These are phyloP conservation scores for Trichosporon sp. DNA, from an alignment of 1,284 basidiomycete species.

Conservation along the genomic window DNA sequence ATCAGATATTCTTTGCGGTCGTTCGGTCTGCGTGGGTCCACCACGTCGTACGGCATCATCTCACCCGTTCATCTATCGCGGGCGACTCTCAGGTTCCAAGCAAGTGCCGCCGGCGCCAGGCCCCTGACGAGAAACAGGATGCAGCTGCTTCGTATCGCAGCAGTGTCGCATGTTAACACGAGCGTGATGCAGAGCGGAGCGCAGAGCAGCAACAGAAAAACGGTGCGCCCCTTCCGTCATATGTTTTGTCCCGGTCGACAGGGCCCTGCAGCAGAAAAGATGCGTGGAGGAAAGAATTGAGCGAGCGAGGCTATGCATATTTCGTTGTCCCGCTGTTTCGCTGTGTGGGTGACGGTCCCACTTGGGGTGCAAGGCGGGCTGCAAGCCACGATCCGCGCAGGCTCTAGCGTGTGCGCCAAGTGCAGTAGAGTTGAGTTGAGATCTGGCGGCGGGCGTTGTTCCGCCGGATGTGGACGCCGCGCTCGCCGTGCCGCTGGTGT, in stretches of 20 bases:
- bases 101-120: conserved; percentile 2
- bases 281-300: conserved; percentile 9
- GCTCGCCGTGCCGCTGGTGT: neutral
- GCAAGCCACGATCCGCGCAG: conserved; percentile 12
- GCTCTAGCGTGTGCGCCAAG: conserved; percentile 7
- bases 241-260: neutral
- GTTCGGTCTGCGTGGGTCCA: neutral
- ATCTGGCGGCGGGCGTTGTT: conserved; percentile 4
- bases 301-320: conserved; percentile 8
- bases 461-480: conserved; percentile 9
- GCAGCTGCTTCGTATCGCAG: neutral
- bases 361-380: neutral
- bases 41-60: neutral
- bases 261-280: neutral
- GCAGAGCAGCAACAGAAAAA: too few relatives aligned
- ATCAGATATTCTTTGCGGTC: neutral
- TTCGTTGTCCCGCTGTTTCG: conserved; percentile 2
- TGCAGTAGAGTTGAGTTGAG: conserved; percentile 9
- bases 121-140: neutral
- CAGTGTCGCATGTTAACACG: neutral
- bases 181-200: too few relatives aligned
- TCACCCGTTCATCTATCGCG: neutral
- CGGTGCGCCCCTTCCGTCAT: neutral
- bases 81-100: neutral
- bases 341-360: neutral